These are phyloP conservation scores for Thozetella sp. DNA, from an alignment of 495 filamentous ascomycete species.

Conservation along the genomic window DNA sequence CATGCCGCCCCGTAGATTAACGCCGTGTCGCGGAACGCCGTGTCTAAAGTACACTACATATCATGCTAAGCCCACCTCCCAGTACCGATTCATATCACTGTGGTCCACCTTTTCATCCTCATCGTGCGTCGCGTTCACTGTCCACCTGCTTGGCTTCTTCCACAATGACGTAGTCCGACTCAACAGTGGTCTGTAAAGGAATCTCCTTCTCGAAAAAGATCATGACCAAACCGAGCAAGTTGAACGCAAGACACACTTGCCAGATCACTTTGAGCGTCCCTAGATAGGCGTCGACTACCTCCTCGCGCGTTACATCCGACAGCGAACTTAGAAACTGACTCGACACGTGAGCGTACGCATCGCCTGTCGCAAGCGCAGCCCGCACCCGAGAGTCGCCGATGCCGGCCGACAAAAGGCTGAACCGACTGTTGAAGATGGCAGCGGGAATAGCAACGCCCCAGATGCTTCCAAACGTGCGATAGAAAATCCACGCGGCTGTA, in stretches of 20 bases:
- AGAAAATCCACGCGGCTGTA: constrained; percentile 39
- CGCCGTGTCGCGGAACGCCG: no score
- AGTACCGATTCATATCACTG: no score
- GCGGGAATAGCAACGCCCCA: constrained; percentile 49
- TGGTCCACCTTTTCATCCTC: constrained; percentile 2
- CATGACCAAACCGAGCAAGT: constrained; percentile 17
- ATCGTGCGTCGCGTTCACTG: background rate
- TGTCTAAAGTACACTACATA: no score
- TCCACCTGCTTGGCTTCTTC: constrained; percentile 7
- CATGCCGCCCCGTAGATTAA: no score
- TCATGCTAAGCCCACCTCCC: no score
- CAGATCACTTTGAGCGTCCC: constrained; percentile 17
- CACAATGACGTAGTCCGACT: constrained; percentile 22
- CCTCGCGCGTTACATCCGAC: constrained; percentile 12
- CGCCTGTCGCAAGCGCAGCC: constrained; percentile 12
- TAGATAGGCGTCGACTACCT: constrained; percentile 18
- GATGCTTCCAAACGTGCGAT: constrained; percentile 42
- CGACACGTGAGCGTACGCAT: constrained; percentile 23
- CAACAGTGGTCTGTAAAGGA: constrained; percentile 17
- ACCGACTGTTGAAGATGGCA: constrained; percentile 45
- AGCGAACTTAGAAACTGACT: constrained; percentile 19
- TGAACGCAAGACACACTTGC: constrained; percentile 21
- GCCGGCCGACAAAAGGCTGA: constrained; percentile 12
- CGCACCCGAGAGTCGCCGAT: constrained; percentile 19
- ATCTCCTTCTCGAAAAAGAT: constrained; percentile 23